A percentile compares a stretch with the other conserved stretches of the same genome.
Conservation (phyloP, 306 rosid species). For the Elaeagnus macrophylla region DNA sequence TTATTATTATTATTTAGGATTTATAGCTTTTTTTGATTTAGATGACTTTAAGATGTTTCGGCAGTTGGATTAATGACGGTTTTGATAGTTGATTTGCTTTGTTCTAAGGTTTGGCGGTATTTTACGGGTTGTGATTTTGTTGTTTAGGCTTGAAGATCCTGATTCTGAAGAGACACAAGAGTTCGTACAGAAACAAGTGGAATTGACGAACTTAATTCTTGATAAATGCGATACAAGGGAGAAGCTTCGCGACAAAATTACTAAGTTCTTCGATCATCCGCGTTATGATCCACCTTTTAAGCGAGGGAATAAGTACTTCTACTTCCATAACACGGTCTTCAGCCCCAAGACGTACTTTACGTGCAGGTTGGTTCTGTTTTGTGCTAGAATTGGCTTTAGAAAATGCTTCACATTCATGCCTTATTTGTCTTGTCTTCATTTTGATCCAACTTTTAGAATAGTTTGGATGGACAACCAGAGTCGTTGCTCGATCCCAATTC, state of each 20-base stretch:
- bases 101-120: too few species aligned
- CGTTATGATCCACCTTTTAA: constrained; percentile 63
- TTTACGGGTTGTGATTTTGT: neutral
- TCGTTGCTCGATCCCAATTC: constrained; percentile 79
- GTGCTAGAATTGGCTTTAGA: constrained; percentile 8
- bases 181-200: constrained; percentile 61
- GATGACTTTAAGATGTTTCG: too few species aligned
- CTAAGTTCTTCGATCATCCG: constrained; percentile 67
- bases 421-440: constrained; percentile 6
- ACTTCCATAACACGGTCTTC: constrained; percentile 82
- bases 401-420: neutral
- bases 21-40: too few species aligned
- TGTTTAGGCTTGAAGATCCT: constrained; percentile 79
- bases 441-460: constrained; percentile 30
- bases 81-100: too few species aligned
- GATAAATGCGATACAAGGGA: constrained; percentile 40
- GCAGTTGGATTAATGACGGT: too few species aligned
- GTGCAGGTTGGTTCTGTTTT: constrained; percentile 50
- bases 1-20: too few species aligned
- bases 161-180: constrained; percentile 75
- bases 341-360: constrained; percentile 63
- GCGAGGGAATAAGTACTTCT: constrained; percentile 53
- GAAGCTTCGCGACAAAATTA: constrained; percentile 50
- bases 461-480: constrained; percentile 54
- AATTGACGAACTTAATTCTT: constrained; percentile 57